Conservation (phyloP, 345 rosid species). For the Eucalyptus curtisii region DNA sequence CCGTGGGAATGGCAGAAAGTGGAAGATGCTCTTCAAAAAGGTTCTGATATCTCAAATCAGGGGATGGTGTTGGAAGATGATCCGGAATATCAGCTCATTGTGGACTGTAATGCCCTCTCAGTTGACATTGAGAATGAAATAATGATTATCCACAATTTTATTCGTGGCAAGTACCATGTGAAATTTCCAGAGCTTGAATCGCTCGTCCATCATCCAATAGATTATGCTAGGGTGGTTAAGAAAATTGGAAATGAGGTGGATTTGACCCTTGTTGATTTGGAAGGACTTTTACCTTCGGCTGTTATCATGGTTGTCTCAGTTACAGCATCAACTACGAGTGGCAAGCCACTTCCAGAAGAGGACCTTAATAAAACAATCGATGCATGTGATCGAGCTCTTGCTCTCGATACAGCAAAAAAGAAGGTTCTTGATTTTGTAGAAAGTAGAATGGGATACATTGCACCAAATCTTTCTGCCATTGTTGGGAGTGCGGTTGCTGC, state of each 20-base stretch:
- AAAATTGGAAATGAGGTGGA: conserved; percentile 86
- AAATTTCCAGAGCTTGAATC: conserved; percentile 96
- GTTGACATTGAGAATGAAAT: conserved; percentile 94
- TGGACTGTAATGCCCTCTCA: conserved; percentile 75
- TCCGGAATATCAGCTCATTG: conserved; percentile 89
- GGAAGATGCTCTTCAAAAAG: conserved; percentile 63
- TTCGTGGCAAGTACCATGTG: conserved; percentile 73
- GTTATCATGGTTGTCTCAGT: conserved; percentile 93
- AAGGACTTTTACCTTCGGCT: conserved; percentile 78
- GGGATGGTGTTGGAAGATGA: conserved; percentile 82
- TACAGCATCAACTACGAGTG: conserved; percentile 87
- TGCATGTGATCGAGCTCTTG: conserved; percentile 87
- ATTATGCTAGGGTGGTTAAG: conserved; percentile 89
- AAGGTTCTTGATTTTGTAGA: conserved; percentile 95
- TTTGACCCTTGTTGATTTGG: conserved; percentile 81
- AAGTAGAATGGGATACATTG: conserved; percentile 91
- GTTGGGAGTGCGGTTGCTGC: conserved; percentile 98
- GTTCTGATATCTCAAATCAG: conserved; percentile 39
- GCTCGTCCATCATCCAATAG: conserved; percentile 82
- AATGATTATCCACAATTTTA: conserved; percentile 73
- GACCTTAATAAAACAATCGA: conserved; percentile 67
- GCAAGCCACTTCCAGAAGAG: conserved; percentile 81
- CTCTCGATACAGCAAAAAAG: conserved; percentile 68
- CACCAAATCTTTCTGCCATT: conserved; percentile 86
- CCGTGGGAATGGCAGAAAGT: conserved; percentile 48